Conservation (phyloP, 2,329 filamentous ascomycete genomes). For the Colletotrichum sp. region DNA sequence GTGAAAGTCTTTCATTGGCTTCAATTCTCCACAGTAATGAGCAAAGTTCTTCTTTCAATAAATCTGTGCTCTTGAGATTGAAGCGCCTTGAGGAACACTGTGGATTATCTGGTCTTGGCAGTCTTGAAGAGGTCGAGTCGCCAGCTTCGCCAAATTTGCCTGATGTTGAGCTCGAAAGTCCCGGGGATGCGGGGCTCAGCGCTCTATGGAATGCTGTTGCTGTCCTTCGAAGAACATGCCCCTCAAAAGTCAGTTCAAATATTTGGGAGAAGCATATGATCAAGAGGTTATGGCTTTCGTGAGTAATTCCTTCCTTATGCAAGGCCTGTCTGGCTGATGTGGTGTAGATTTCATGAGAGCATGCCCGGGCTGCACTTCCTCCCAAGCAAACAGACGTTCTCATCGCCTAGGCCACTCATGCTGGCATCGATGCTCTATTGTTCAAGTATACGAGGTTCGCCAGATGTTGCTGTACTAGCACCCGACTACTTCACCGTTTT, state of each 20-base stretch:
- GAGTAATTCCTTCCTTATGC: background rate
- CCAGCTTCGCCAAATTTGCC: background rate
- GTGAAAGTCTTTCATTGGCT: constrained; percentile 16
- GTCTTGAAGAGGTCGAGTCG: constrained; percentile 20
- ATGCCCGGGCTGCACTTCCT: constrained; percentile 51
- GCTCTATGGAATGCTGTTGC: constrained; percentile 34
- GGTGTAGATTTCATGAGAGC: constrained; percentile 44
- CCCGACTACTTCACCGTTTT: constrained; percentile 43
- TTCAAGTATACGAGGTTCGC: constrained; percentile 36
- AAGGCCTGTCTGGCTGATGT: background rate
- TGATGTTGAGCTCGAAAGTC: background rate
- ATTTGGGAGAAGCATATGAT: constrained; percentile 38
- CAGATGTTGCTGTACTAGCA: constrained; percentile 38
- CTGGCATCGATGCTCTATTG: constrained; percentile 50
- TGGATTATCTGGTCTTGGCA: constrained; percentile 23
- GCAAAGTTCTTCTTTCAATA: constrained; percentile 18
- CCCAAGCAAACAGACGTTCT: constrained; percentile 46
- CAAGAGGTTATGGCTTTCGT: constrained; percentile 39
- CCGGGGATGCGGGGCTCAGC: constrained; percentile 16
- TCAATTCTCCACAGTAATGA: constrained; percentile 18
- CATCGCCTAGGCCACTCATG: constrained; percentile 44
- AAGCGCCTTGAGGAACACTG: constrained; percentile 31
- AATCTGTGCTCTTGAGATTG: constrained; percentile 24
- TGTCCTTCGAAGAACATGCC: constrained; percentile 30
- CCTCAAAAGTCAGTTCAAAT: constrained; percentile 25